These are phyloP conservation scores for Kodamaea arcana DNA, from an alignment of 1,139 yeast genomes.

Conservation along the genomic window DNA sequence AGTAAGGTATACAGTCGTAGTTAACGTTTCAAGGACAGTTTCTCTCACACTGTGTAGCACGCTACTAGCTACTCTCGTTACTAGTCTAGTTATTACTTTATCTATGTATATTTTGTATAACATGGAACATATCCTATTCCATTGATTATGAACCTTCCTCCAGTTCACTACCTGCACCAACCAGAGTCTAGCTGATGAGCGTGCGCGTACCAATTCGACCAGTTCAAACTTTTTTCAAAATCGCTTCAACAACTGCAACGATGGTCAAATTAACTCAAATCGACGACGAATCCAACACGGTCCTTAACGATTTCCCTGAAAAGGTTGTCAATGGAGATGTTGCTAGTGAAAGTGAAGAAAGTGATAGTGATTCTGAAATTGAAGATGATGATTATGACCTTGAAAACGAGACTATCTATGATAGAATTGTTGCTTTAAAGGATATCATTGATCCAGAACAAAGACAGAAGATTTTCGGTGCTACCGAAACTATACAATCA, in stretches of 20 bases:
- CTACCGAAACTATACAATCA: constrained; percentile 32
- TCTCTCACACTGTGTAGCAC: no score
- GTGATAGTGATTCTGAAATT: constrained; percentile 54
- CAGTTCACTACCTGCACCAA: no score
- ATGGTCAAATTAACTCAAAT: constrained; percentile 78
- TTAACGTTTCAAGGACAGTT: no score
- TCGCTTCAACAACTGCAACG: constrained; percentile 9
- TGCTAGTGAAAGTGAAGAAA: constrained; percentile 20
- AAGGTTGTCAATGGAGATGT: constrained; percentile 12
- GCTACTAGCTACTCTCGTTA: no score
- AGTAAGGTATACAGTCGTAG: no score
- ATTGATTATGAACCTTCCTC: no score
- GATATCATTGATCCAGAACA: constrained; percentile 90
- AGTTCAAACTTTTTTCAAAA: neutral
- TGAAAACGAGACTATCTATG: constrained; percentile 77
- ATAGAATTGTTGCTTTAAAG: constrained; percentile 85
- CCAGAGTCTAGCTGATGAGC: no score
- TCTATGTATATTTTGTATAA: no score
- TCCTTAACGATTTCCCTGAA: constrained; percentile 20
- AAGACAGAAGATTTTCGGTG: constrained; percentile 48
- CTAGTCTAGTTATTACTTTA: no score
- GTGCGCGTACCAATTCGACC: neutral
- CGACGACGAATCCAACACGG: constrained; percentile 50
- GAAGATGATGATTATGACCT: constrained; percentile 49
- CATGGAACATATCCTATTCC: no score